Conservation (phyloP, 441 rosid species). For the Corymbia calophylla region DNA sequence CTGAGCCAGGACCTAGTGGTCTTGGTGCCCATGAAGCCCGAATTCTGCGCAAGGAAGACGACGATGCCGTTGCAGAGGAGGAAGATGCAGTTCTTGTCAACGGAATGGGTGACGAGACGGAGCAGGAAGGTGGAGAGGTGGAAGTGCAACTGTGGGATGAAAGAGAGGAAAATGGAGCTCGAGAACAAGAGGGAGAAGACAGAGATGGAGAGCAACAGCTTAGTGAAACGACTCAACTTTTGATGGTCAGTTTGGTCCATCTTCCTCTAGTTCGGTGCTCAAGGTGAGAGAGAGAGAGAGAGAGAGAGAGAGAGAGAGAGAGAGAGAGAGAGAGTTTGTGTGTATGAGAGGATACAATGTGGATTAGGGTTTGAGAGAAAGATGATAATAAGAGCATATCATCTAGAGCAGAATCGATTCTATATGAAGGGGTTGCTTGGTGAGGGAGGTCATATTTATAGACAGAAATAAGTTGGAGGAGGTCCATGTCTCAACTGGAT, state of each 20-base stretch:
- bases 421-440: neutral
- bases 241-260: neutral
- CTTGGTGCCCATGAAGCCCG: slow-evolving; percentile 21
- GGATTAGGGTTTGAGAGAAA: neutral
- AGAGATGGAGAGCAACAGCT: slow-evolving; percentile 40
- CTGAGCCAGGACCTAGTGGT: neutral
- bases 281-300: neutral
- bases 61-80: slow-evolving; percentile 51
- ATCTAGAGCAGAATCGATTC: neutral
- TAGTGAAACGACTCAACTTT: slow-evolving; percentile 16
- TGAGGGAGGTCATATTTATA: neutral
- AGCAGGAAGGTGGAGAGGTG: slow-evolving; percentile 27
- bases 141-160: slow-evolving; percentile 19
- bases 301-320: neutral
- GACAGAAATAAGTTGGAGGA: neutral
- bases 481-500: neutral
- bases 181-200: slow-evolving; percentile 37
- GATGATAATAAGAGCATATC: neutral
- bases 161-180: slow-evolving; percentile 12
- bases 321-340: neutral
- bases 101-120: slow-evolving; percentile 33
- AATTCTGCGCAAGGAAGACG: slow-evolving; percentile 34
- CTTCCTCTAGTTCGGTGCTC: neutral
- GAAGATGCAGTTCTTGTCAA: slow-evolving; percentile 47
- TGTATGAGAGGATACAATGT: neutral